These are phyloP conservation scores for Pyrenula massariospora DNA, from an alignment of 495 filamentous ascomycete genomes.

Conservation along the genomic window DNA sequence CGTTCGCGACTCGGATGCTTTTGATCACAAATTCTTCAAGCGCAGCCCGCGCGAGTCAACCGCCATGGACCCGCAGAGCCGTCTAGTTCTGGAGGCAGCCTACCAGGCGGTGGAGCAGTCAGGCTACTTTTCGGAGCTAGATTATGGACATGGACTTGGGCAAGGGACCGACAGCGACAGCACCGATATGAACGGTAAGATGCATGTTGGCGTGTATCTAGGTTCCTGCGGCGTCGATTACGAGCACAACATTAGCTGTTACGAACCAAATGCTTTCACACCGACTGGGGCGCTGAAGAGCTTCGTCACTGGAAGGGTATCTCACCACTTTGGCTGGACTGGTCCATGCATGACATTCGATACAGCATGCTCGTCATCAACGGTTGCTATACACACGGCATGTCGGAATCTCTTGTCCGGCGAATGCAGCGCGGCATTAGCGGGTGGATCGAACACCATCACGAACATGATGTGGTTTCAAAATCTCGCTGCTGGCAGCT, in stretches of 20 bases:
- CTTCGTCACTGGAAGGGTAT: constrained; percentile 24
- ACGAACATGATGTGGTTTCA: constrained; percentile 22
- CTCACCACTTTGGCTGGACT: constrained; percentile 37
- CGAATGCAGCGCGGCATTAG: constrained; percentile 26
- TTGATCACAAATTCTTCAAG: constrained; percentile 44
- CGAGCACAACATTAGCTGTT: constrained; percentile 23
- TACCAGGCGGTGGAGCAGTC: constrained; percentile 39
- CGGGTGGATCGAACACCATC: constrained; percentile 30
- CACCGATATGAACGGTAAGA: neutral
- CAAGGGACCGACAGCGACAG: neutral
- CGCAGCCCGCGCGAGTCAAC: constrained; percentile 30
- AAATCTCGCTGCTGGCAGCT: constrained; percentile 23
- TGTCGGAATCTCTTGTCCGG: constrained; percentile 23
- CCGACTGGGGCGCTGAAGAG: constrained; percentile 22
- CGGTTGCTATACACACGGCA: constrained; percentile 28
- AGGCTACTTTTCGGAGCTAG: constrained; percentile 20
- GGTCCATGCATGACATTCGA: constrained; percentile 31
- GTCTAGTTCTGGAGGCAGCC: constrained; percentile 32
- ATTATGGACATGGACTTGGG: too few species aligned
- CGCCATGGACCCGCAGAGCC: constrained; percentile 40
- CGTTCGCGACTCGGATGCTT: constrained; percentile 27
- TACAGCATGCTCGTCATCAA: constrained; percentile 35
- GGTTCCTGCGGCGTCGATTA: constrained; percentile 23
- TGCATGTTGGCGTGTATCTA: constrained; percentile 24
- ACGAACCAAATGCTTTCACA: constrained; percentile 23